Evolutionary conservation across 1,284 basidiomycete species (phyloP), one percentile per base, ranked within the genome.

Genomic region (Puccinia triticina): DNA sequence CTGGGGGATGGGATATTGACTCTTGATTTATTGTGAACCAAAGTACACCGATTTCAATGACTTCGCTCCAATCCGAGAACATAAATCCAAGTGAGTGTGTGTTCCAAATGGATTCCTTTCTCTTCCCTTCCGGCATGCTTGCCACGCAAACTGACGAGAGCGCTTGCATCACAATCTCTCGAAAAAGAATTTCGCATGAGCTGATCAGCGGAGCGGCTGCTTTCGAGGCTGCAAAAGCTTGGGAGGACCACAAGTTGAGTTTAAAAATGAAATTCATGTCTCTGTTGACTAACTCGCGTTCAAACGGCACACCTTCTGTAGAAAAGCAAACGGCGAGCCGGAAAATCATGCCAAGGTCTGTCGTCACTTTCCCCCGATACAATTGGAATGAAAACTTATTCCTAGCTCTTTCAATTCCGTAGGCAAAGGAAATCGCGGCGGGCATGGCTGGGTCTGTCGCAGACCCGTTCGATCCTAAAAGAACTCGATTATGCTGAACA

Each of bases 231-330:
- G 79, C 79, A 16, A 81, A 81, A 74, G 40, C 71, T 53, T 81
- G 79, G 79, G 79, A 81, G 50, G 79, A 81, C 50, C 79, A 81
- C 59, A 81, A 81, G 79, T 81, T 59, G 16, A 81, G 69, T 61
- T 26, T 64, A 40, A 11, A 48, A 61, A 57, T 34, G 40, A 80
- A 71, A 32, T 26, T 43, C 46, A 57, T 21, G 23, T 72, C 32
- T 32, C 21, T 21, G 57, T 29, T 29, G 23, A 23, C 16, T 26
- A n/a, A 34, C 23, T 3, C 16, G 29, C 21, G 32, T 59, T 48
- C 21, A 2, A 7, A 59, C 40, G 53, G 23, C 37, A 53, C 14
- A 61, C 14, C 48, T 26, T 40, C 2, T 21, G 29, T 50, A 81
- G 79, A 46, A 81, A 53, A 29, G 55, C 23, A 16, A 81, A 81